Conservation (phyloP, 148 eudicot genomes). For the Silene latifolia region DNA sequence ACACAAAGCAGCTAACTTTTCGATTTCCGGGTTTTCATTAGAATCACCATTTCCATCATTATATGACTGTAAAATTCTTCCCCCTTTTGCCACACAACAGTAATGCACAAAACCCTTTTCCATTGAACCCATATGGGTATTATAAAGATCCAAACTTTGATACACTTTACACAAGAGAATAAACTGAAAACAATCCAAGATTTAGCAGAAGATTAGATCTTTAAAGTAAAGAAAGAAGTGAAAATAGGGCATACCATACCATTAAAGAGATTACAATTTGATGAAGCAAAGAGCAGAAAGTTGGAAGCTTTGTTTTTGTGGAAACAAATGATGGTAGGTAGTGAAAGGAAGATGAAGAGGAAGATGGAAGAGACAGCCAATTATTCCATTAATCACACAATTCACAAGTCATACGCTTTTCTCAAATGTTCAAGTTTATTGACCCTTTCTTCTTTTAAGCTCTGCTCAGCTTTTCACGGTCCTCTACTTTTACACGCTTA, state of each 20-base stretch:
- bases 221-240: slow-evolving; percentile 26
- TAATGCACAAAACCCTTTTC: slow-evolving; percentile 51
- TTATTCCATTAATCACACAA: neutral
- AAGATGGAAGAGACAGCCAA: neutral
- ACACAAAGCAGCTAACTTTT: slow-evolving; percentile 53
- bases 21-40: slow-evolving; percentile 49
- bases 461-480: neutral
- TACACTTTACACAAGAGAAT: slow-evolving; percentile 18
- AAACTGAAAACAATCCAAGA: slow-evolving; percentile 13
- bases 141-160: neutral
- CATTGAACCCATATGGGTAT: slow-evolving; percentile 13
- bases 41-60: neutral
- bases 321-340: neutral
- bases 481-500: no score
- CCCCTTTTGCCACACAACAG: slow-evolving; percentile 62
- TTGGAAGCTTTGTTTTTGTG: neutral
- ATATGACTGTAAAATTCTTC: slow-evolving; percentile 46
- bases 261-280: neutral
- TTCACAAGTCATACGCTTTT: neutral
- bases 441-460: neutral
- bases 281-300: slow-evolving; percentile 1
- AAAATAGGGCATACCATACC: slow-evolving; percentile 15
- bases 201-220: slow-evolving; percentile 29
- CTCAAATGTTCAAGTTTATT: neutral
- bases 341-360: neutral